Evolutionary conservation across 768 basidiomycete genomes (phyloP), one percentile per base, ranked within the genome.

Genomic region (Pleurotus eryngii): DNA sequence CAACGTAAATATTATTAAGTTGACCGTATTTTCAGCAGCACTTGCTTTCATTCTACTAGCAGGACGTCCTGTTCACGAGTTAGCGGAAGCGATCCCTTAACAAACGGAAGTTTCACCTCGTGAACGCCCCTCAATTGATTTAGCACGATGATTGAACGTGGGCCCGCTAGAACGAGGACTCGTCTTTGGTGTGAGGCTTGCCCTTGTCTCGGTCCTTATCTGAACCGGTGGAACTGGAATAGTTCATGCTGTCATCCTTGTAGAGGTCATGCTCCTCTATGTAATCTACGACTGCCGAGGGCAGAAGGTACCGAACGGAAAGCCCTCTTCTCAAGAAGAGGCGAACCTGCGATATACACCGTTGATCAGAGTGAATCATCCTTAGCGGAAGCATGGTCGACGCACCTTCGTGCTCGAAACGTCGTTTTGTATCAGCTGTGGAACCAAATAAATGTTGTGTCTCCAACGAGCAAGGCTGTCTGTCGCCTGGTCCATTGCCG

Each of bases 391-490:
- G 40, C 45, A 57, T 14, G 20, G 35, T 9, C 35, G 26, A 49
- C 63, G 15, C 64, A 85, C 93, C 78, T 97, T 98, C 18, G 95
- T 97, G 62, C 91, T 94, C 5, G 93, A 95, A 46, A 98, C 95
- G 68, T 98, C 95, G 68, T 98, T 98, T 74, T 96, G 94, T 62
- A 98, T 96, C 55, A 96, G 81, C 70, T 97, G 95, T 55, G 90
- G 88, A 64, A 97, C 89, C 59, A 98, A 84, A 66, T 93, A 86
- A 59, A 96, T 94, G 67, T 94, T 95, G 68, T 83, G 79, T 60
- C 86, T 85, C 87, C 84, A 89, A 60, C 80, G 82, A 59, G 86
- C 87, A 68, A 91, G 77, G 66, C 73, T 82, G 63, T 90, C 88
- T 30, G 83, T 87, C 9, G 88, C 89, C 67, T 89, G 88, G 57